Percentiles rank a stretch among this genome's conserved stretches.
These are phyloP conservation scores for Pseudonitzschia delicatissima DNA, from an alignment of 108 stramenopile genomes.

Conservation along the genomic window DNA sequence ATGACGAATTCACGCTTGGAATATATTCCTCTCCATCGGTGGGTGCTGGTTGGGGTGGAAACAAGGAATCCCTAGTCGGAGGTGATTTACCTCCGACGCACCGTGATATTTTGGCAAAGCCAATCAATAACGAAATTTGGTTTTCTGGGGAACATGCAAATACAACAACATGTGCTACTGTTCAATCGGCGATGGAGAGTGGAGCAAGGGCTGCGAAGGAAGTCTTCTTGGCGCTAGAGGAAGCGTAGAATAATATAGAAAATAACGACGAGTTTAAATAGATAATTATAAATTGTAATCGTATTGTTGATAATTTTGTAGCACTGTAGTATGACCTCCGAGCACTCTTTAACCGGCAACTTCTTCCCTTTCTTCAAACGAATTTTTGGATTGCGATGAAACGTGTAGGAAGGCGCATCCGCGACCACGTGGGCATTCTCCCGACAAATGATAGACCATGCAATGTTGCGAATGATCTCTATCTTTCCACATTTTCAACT, in stretches of 20 bases:
- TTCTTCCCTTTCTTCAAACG: slow-evolving; percentile 44
- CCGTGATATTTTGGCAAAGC: slow-evolving; percentile 17
- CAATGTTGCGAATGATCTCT: slow-evolving; percentile 87
- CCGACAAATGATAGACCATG: slow-evolving; percentile 68
- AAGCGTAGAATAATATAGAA: too few relatives aligned
- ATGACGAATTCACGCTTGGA: slow-evolving; percentile 24
- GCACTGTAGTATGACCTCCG: not conserved
- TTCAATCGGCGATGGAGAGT: slow-evolving; percentile 46
- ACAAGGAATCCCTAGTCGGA: not conserved
- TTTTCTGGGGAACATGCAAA: slow-evolving; percentile 49
- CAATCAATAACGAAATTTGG: slow-evolving; percentile 19
- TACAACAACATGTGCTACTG: slow-evolving; percentile 28
- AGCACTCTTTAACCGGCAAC: slow-evolving; percentile 35
- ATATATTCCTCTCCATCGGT: slow-evolving; percentile 42
- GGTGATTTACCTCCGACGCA: not conserved
- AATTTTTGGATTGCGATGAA: slow-evolving; percentile 45
- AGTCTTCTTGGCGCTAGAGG: slow-evolving; percentile 15
- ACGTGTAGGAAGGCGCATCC: slow-evolving; percentile 91
- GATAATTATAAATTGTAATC: not conserved
- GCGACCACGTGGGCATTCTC: slow-evolving; percentile 68
- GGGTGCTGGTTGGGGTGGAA: not conserved
- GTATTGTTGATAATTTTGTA: not conserved
- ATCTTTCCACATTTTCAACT: slow-evolving; percentile 71
- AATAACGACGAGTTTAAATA: too few relatives aligned
- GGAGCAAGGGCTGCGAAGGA: slow-evolving; percentile 34